Evolutionary conservation across 2,329 filamentous ascomycete species (phyloP), one percentile per base, ranked within the genome.

Genomic region (Akanthomyces muscarius): DNA sequence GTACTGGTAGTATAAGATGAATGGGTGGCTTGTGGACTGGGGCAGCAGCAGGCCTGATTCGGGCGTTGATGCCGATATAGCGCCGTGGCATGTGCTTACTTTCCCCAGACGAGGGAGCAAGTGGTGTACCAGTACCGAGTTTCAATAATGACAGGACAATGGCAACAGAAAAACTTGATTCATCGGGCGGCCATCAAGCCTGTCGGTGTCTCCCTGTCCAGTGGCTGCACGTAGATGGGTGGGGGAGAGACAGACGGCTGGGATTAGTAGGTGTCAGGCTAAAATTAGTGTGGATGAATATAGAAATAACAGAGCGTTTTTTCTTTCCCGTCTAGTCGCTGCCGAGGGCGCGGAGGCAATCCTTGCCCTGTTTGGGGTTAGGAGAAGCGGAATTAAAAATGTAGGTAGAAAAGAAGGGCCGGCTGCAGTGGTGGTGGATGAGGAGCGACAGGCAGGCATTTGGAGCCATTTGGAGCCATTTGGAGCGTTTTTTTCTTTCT

Each of bases 51-150:
- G 28, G 44, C 10, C 8, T 38, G 30, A 44, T 16, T 44, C 41
- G 13, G 45, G 57, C n/a, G 36, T 45, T 60, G 57, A 41, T 53
- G 25, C 48, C 57, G 58, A 53, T 61, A 38, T 38, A 36, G 28
- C 28, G 41, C 48, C 41, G 41, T 30, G 42, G 56, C 45, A 33
- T 42, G 56, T 59, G 56, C 56, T 38, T 41, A 21, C 11, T n/a
- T 51, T 42, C 28, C 28, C 25, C 41, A 42, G 45, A 57, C 14
- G 28, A 33, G 11, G 36, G 8, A 8, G 33, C 28, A 1, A 36
- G 28, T 14, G 30, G 48, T 5, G 7, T 30, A 10, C 48, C 25
- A 5, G 7, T 30, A 10, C 48, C 25, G 14, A 18, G 13, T 4
- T 30, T 18, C 16, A 30, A 14, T 10, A 21, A 14, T 47, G 14